These are phyloP conservation scores for Monosporozyma yasuniensis DNA, from an alignment of 805 yeast species.

Conservation along the genomic window DNA sequence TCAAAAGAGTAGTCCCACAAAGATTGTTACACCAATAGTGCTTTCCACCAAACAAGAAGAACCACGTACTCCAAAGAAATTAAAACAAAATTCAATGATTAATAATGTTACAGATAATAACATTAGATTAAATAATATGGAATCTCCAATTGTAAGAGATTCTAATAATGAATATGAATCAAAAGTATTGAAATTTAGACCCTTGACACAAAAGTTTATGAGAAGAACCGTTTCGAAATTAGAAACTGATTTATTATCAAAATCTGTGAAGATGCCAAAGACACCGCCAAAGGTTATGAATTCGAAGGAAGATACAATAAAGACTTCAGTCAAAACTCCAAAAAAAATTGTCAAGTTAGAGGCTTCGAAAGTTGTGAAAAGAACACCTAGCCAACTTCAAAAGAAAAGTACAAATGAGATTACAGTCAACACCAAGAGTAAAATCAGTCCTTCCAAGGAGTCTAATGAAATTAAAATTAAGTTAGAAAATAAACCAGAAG, in stretches of 20 bases:
- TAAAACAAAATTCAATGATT: not conserved
- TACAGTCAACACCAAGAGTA: no score
- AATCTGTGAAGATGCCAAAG: not conserved
- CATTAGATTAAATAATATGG: not conserved
- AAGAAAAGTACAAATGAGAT: not conserved
- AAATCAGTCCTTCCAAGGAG: not conserved
- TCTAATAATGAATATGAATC: not conserved
- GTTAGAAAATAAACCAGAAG: not conserved
- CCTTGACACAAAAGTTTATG: not conserved
- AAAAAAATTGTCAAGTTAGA: not conserved
- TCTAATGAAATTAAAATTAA: not conserved
- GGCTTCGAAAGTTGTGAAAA: not conserved
- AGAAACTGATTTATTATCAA: not conserved
- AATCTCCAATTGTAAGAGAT: not conserved
- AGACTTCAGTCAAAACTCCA: not conserved
- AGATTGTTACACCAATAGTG: not conserved
- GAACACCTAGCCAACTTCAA: not conserved
- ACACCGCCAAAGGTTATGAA: not conserved
- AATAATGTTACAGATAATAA: not conserved
- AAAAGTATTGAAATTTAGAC: not conserved
- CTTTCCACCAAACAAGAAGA: not conserved
- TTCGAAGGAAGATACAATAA: not conserved
- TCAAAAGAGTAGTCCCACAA: not conserved
- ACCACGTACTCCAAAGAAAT: conserved; percentile 2
- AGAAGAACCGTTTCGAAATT: not conserved